A percentile compares a stretch with the other conserved stretches of the same genome.
These are phyloP conservation scores for Bimuria novae-zelandiae DNA, from an alignment of 2,329 filamentous ascomycete genomes.

Conservation along the genomic window DNA sequence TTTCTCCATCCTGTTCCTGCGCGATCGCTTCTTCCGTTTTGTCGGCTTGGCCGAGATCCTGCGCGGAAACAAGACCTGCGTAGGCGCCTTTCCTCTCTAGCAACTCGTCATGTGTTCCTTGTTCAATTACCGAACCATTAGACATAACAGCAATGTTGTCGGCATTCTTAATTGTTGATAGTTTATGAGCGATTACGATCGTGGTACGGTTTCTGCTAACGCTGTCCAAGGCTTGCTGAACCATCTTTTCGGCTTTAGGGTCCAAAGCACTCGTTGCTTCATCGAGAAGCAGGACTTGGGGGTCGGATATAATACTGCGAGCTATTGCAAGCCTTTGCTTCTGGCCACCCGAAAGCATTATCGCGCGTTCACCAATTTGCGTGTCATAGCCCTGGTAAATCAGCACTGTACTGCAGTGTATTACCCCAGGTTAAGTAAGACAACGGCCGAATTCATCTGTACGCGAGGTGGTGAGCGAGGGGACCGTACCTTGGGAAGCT, in stretches of 20 bases:
- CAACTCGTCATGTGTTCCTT: slow-evolving; percentile 83
- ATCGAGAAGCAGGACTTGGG: slow-evolving; percentile 85
- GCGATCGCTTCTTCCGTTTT: slow-evolving; percentile 20
- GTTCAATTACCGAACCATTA: slow-evolving; percentile 80
- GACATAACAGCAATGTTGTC: slow-evolving; percentile 96
- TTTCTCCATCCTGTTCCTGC: slow-evolving; percentile 24
- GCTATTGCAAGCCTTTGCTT: slow-evolving; percentile 95
- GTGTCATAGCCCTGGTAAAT: slow-evolving; percentile 88
- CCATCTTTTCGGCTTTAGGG: slow-evolving; percentile 90
- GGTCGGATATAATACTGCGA: slow-evolving; percentile 81
- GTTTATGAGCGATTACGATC: slow-evolving; percentile 91
- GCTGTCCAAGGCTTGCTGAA: slow-evolving; percentile 87
- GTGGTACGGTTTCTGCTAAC: slow-evolving; percentile 87
- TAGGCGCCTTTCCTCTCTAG: slow-evolving; percentile 77
- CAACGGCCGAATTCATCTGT: too few species aligned
- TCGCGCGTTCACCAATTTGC: slow-evolving; percentile 87
- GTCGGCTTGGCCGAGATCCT: slow-evolving; percentile 49
- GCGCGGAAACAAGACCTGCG: slow-evolving; percentile 66
- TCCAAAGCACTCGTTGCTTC: slow-evolving; percentile 92
- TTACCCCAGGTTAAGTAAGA: too few species aligned
- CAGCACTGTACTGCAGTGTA: slow-evolving; percentile 58
- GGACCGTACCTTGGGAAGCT: slow-evolving; percentile 55
- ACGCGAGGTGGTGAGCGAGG: too few species aligned
- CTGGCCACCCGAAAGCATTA: slow-evolving; percentile 86
- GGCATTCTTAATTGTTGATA: slow-evolving; percentile 90